These are phyloP conservation scores for Zangia roseola DNA, from an alignment of 768 basidiomycete species.

Conservation along the genomic window DNA sequence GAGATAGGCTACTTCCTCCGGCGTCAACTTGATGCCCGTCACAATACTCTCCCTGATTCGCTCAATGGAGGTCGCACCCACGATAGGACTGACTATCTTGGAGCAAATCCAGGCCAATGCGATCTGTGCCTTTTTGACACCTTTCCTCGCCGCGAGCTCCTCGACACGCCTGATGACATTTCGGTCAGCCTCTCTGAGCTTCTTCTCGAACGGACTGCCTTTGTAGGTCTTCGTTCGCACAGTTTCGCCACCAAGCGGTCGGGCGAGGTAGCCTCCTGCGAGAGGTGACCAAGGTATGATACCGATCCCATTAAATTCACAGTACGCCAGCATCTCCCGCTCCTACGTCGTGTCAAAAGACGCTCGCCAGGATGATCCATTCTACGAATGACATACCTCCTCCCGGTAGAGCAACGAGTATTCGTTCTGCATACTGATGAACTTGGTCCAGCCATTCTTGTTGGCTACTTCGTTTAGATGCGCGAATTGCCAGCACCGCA, in stretches of 20 bases:
- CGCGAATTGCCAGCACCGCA: conserved; percentile 47
- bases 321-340: conserved; percentile 45
- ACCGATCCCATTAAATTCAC: conserved; percentile 49
- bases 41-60: conserved; percentile 32
- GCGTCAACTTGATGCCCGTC: conserved; percentile 21
- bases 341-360: conserved; percentile 31
- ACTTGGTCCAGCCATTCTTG: conserved; percentile 48
- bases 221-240: conserved; percentile 10
- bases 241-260: conserved; percentile 33
- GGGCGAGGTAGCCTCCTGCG: conserved; percentile 37
- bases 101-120: conserved; percentile 41
- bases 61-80: conserved; percentile 36
- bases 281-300: conserved; percentile 53
- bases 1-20: conserved; percentile 32
- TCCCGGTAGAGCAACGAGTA: conserved; percentile 55
- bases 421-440: conserved; percentile 56
- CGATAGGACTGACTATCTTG: conserved; percentile 46
- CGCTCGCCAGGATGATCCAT: neutral
- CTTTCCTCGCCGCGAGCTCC: conserved; percentile 40
- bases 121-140: conserved; percentile 44
- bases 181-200: conserved; percentile 28
- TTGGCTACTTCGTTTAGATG: conserved; percentile 45
- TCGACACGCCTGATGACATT: conserved; percentile 41
- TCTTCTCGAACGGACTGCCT: conserved; percentile 26
- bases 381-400: conserved; percentile 33